Evolutionary conservation across 225 moss, liverwort and hornwort species (phyloP), one percentile per base, ranked within the genome.

Genomic region (Sphagnum tenellum): DNA sequence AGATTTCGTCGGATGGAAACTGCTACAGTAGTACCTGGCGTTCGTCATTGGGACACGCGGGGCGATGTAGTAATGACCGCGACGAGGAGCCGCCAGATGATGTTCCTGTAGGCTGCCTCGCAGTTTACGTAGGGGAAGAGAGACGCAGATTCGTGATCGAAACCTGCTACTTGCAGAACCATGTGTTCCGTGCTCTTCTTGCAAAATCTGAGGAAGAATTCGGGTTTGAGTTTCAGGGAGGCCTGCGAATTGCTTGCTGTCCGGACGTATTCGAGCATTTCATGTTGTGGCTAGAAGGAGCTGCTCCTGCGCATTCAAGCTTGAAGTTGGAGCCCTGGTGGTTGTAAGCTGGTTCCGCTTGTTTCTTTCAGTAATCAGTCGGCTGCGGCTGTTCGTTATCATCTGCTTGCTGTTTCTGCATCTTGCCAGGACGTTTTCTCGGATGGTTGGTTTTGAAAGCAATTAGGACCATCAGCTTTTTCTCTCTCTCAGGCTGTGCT

Each of bases 221-320:
- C 29, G 79, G 79, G 8, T 74, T 77, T 46, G 79, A 77, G 50
- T 79, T 76, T 7, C 67, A 79, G 13, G 83, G 83, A 8, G 79
- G 79, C 44, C 74, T 83, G 61, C 71, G 53, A 3, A 83, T 83
- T 55, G 83, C 83, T 7, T 83, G 83, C 46, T 76, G 74, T 49
- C 71, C 79, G 29, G 83, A 79, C 9, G 71, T 79, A 3, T 83
- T 83, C 67, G 83, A 83, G 74, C 83, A 83, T 54, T 51, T 83
- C 48, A 71, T 83, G 1, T 79, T 79, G 83, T 63, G 47, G 63
- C 29, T 63, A 49, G 63, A 63, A 49, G 49, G 63, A 4, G 44
- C 46, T 8, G 7, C 13, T 58, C 29, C 29, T 29, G 29, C 29
- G 58, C 58, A 58, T 7, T 12, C 46, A 9, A 9, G 45, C 8